Conservation (phyloP, 1,139 yeast genomes). For the Geotrichum carabidarum region DNA sequence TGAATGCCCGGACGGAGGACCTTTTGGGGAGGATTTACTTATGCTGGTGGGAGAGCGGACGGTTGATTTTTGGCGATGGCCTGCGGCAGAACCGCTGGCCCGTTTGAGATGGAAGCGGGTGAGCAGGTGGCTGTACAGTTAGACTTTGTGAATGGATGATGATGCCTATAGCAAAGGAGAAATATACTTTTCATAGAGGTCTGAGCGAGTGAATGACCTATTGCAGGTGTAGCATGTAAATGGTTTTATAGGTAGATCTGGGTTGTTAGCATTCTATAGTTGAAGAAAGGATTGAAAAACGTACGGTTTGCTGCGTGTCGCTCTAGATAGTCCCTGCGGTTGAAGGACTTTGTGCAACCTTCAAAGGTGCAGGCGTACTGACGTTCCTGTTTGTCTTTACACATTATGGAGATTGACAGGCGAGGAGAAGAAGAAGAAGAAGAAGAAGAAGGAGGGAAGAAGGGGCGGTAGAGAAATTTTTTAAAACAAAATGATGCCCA, state of each 20-base stretch:
- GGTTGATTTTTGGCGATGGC: not conserved
- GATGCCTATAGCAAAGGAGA: not conserved
- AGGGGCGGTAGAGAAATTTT: not conserved
- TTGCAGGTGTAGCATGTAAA: conserved; percentile 18
- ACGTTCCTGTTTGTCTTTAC: conserved; percentile 8
- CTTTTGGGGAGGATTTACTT: not conserved
- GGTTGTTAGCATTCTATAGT: not conserved
- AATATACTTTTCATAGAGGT: conserved; percentile 19
- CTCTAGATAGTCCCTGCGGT: conserved; percentile 38
- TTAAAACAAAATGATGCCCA: not conserved
- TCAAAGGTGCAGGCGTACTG: conserved; percentile 30
- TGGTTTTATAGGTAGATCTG: conserved; percentile 20
- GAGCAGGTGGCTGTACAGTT: conserved; percentile 13
- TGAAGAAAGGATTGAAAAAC: conserved; percentile 11
- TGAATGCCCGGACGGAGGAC: not conserved
- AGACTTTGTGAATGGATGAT: not conserved
- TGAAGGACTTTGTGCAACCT: conserved; percentile 38
- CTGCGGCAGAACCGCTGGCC: conserved; percentile 5
- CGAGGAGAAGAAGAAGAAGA: not conserved
- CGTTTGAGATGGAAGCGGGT: conserved; percentile 20
- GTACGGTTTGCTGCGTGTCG: conserved; percentile 38
- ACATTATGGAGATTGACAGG: not conserved
- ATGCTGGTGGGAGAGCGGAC: not conserved
- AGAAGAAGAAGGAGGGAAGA: not conserved
- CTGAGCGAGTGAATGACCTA: conserved; percentile 18